Conservation (phyloP, 208 protist species). For the Leishmania gerbilli region DNA sequence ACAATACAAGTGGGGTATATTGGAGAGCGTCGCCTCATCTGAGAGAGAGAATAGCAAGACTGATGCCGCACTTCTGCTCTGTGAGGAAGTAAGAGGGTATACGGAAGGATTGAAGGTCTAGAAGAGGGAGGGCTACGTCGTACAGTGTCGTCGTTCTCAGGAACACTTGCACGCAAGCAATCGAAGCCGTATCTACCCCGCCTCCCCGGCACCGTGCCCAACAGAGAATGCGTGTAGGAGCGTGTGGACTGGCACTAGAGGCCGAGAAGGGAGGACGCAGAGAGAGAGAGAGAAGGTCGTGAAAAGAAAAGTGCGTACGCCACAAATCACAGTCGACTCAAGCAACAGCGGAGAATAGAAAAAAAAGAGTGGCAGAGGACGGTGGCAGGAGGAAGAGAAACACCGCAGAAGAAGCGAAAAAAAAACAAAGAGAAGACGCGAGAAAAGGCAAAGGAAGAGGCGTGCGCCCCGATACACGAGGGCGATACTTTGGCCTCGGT, state of each 20-base stretch:
- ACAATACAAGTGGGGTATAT: background rate
- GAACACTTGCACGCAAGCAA: background rate
- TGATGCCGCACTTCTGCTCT: background rate
- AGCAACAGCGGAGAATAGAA: background rate
- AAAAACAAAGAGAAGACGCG: background rate
- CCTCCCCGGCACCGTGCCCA: background rate
- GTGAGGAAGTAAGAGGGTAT: background rate
- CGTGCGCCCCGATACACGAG: background rate
- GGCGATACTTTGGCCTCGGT: background rate
- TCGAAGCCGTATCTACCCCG: background rate
- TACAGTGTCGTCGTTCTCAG: background rate
- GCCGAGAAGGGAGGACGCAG: constrained; percentile 2
- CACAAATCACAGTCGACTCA: background rate
- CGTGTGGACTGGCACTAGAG: background rate
- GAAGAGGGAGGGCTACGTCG: background rate
- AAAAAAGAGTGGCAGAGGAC: background rate
- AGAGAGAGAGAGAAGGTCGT: background rate
- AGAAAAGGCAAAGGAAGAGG: background rate
- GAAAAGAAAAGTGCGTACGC: background rate
- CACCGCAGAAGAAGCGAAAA: constrained; percentile 15
- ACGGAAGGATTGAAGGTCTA: background rate
- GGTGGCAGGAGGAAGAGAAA: background rate
- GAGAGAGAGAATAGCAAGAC: background rate
- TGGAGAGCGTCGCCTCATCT: background rate
- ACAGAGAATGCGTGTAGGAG: background rate